Conservation (phyloP, 2,329 filamentous ascomycete species). For the Fusarium sp. region DNA sequence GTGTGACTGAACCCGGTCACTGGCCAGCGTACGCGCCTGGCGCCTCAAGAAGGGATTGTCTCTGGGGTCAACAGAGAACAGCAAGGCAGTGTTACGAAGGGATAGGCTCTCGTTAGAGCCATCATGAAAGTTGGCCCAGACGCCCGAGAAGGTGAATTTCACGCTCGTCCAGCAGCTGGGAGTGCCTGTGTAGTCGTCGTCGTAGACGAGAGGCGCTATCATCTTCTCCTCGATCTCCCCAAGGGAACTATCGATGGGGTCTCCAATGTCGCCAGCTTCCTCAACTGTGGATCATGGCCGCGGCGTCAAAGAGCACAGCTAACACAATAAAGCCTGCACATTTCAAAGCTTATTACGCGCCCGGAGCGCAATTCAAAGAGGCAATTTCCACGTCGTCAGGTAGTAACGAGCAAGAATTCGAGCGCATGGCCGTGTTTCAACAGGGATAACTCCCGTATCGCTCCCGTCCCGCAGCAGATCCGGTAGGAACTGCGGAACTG, state of each 20-base stretch:
- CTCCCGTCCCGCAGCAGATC: no score
- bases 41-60: constrained; percentile 46
- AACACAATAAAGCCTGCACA: no score
- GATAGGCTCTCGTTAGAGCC: constrained; percentile 43
- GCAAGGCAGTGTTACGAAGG: constrained; percentile 35
- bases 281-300: no score
- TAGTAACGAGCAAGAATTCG: no score
- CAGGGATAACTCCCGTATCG: no score
- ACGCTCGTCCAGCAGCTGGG: constrained; percentile 39
- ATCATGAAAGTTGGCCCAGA: constrained; percentile 43
- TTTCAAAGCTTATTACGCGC: no score
- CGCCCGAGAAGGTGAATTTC: constrained; percentile 37
- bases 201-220: constrained; percentile 31
- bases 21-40: constrained; percentile 27
- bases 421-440: no score
- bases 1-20: constrained; percentile 18
- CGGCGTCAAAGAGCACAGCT: no score
- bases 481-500: no score
- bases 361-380: no score
- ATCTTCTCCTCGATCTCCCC: constrained; percentile 41
- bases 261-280: no score
- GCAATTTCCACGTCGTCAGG: no score
- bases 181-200: constrained; percentile 25
- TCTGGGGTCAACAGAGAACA: constrained; percentile 47
- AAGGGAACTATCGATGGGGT: constrained; percentile 45